phyloP scores from a whole-genome alignment of 345 rosid genomes.

The Brassica napus region DNA sequence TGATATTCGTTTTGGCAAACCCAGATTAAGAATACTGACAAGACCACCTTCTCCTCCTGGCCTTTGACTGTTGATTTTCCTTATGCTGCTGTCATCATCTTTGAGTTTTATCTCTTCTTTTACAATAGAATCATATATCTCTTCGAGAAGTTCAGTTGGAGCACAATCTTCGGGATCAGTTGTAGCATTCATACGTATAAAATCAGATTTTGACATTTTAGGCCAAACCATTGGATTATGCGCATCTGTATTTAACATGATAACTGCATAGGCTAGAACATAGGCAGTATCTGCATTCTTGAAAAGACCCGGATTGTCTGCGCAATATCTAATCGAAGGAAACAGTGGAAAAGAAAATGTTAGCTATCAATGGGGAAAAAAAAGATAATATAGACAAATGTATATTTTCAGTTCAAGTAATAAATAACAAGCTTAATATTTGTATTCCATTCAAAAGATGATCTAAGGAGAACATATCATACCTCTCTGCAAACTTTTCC shows the following conservation, averaged over 20 bases:
- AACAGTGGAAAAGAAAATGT: slow-evolving; percentile 36
- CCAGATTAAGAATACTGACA: slow-evolving; percentile 84
- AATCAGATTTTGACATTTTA: slow-evolving; percentile 95
- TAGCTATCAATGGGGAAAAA: neutral
- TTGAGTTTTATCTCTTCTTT: slow-evolving; percentile 94
- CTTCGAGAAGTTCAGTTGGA: slow-evolving; percentile 82
- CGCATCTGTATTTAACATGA: slow-evolving; percentile 96
- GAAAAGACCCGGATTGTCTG: slow-evolving; percentile 91
- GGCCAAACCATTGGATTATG: slow-evolving; percentile 97
- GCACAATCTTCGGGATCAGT: slow-evolving; percentile 80
- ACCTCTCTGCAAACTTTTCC: slow-evolving; percentile 99
- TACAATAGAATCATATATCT: slow-evolving; percentile 92
- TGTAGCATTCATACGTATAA: slow-evolving; percentile 78
- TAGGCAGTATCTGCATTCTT: slow-evolving; percentile 98
- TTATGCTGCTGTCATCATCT: slow-evolving; percentile 63
- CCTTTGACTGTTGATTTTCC: slow-evolving; percentile 62
- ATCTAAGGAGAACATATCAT: neutral
- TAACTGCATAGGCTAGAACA: slow-evolving; percentile 99
- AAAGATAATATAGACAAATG: slow-evolving; percentile 23
- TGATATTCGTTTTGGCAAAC: slow-evolving; percentile 74
- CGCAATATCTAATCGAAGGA: slow-evolving; percentile 74
- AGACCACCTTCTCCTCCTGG: slow-evolving; percentile 88
- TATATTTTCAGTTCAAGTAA: neutral
- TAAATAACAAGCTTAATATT: slow-evolving; percentile 15
- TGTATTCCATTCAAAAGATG: slow-evolving; percentile 1